Evolutionary conservation across 169 alveolate genomes (phyloP), one percentile per base, ranked within the genome.

Genomic region (Plasmodium gaboni): DNA sequence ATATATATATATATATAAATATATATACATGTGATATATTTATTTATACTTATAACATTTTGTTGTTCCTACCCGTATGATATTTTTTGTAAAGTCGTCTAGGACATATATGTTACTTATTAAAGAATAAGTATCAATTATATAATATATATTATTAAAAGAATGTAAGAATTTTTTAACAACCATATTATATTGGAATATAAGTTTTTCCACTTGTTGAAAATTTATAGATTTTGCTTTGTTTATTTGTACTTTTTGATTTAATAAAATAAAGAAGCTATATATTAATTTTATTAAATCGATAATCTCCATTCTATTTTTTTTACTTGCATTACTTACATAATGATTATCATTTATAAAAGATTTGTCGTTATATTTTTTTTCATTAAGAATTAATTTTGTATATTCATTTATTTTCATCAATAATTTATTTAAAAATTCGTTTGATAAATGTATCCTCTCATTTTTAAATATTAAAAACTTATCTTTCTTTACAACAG

Each of bases 241-340:
- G 26, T 57, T 59, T 46, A 64, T 57, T 12, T 65, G 78, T 6
- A 78, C 48, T 15, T 69, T 51, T 51, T 78, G 89, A 65, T 78
- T 78, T 78, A 78, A 69, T 17, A 78, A 51, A 50, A 78, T 69
- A 59, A 78, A 78, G 19, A 78, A 64, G 28, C 89, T 78, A 13
- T 78, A 78, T 22, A 78, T 69, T 50, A 78, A 78, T 78, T 78
- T 78, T 50, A 78, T 65, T 10, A 78, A n/a, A 69, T 78, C 89
- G 10, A 78, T 78, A 64, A 78, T 28, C 38, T 78, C 89, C 1
- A 78, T 65, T 10, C 50, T 78, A 28, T 78, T 50, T 44, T 51
- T 78, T 63, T 78, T 78, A 51, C 53, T 64, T 9, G 44, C 67
- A 51, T 78, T 78, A 26, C 89, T 78, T 13, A 64, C 51, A 44